Evolutionary conservation across 768 basidiomycete species (phyloP), one percentile per base, ranked within the genome.

Genomic region (Leccinellum albellum): DNA sequence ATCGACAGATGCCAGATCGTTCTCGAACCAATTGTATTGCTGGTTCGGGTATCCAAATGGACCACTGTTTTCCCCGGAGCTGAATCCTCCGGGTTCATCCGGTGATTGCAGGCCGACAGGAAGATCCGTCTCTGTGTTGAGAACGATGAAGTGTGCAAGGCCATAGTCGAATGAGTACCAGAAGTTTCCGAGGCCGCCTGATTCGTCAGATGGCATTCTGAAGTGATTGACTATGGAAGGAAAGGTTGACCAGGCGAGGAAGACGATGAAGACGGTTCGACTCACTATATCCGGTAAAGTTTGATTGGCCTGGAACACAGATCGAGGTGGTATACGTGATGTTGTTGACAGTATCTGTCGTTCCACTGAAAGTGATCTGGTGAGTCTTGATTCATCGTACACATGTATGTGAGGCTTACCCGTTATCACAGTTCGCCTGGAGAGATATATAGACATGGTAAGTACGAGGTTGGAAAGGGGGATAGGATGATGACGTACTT

Each of bases 161-260:
- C 67, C 67, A 17, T 71, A 63, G 52, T 70, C 60, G n/a, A 66
- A 70, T 15, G 68, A 70, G 57, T 70, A 71, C 68, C 69, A 71
- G 29, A 71, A 67, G 35, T 70, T 71, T 7, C 68, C 55, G 15
- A 65, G 33, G 5, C 68, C 65, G 12, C 67, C 63, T 7, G 68
- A 69, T 37, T 59, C 66, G 0, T 59, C 58, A 7, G 67, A 64
- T 14, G 68, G 69, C 68, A 71, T 70, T 23, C 50, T 55, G 51
- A 63, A 70, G 40, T 71, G 68, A 23, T 65, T 69, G 26, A 69
- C 69, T 70, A 33, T 26, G 23, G 2, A 4, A 26, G 6, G 9
- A 53, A 42, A 26, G 13, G 3, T 12, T 6, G 8, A 20, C 8
- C 5, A 21, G 10, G 12, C 48, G 26, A 20, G 3, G 13, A 21